These are phyloP conservation scores for Trapa bicornis DNA, from an alignment of 345 rosid genomes.

Conservation along the genomic window DNA sequence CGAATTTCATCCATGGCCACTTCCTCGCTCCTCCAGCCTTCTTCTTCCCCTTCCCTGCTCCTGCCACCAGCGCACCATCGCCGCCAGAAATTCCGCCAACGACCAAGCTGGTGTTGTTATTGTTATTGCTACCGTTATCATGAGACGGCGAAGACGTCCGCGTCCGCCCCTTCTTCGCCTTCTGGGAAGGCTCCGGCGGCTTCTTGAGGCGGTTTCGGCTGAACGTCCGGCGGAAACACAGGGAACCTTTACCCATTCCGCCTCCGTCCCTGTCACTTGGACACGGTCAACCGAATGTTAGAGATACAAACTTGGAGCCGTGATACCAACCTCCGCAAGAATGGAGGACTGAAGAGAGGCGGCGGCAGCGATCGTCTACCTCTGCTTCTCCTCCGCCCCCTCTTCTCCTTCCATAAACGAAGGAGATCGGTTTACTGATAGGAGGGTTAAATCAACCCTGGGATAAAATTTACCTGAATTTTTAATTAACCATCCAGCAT, in stretches of 20 bases:
- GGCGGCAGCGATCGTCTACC: not conserved
- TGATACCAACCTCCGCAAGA: not conserved
- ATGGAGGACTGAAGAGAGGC: not conserved
- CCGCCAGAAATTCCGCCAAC: slow-evolving; percentile 10
- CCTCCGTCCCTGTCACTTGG: not conserved
- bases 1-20: slow-evolving; percentile 95
- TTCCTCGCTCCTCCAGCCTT: slow-evolving; percentile 77
- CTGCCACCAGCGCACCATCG: slow-evolving; percentile 13
- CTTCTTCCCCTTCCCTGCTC: slow-evolving; percentile 58
- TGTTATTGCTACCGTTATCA: not conserved
- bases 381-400: slow-evolving; percentile 7
- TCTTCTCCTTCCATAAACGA: slow-evolving; percentile 12
- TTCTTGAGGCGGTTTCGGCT: slow-evolving; percentile 36
- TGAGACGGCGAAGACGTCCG: slow-evolving; percentile 7
- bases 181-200: slow-evolving; percentile 13
- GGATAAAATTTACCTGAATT: not conserved
- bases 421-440: not conserved
- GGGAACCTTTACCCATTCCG: slow-evolving; percentile 38
- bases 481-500: not conserved
- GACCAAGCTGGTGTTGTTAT: not conserved
- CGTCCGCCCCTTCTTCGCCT: not conserved
- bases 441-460: not conserved
- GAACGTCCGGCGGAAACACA: slow-evolving; percentile 36
- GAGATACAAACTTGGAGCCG: not conserved
- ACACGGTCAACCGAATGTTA: not conserved